Percentiles rank a stretch among this genome's conserved stretches.
Evolutionary conservation across 768 basidiomycete genomes (phyloP).

Genomic region (Bullera alba): DNA sequence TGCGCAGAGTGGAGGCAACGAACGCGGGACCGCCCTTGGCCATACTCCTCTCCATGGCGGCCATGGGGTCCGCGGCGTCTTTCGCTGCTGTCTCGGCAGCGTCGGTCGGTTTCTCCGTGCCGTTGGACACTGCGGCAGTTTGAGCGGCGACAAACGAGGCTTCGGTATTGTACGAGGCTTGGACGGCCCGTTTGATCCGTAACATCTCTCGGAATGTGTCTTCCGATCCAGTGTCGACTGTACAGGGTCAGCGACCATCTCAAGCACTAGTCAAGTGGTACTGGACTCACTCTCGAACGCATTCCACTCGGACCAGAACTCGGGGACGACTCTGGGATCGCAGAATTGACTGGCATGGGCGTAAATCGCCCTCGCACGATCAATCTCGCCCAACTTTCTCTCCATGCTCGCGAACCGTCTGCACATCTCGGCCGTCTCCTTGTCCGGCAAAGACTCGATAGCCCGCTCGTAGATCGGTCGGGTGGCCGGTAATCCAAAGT

Average conservation of each 20-base stretch:
- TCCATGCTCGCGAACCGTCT: conserved; percentile 91
- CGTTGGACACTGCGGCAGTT: conserved; percentile 64
- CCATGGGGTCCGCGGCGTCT: conserved; percentile 68
- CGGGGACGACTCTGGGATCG: conserved; percentile 76
- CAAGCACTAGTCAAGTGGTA: not conserved
- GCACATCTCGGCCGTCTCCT: conserved; percentile 95
- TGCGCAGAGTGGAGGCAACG: conserved; percentile 34
- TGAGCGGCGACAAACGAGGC: conserved; percentile 74
- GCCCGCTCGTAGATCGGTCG: conserved; percentile 94
- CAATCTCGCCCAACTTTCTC: conserved; percentile 97
- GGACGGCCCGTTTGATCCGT: conserved; percentile 94
- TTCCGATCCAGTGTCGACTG: conserved; percentile 89
- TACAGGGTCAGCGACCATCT: not conserved
- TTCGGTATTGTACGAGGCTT: conserved; percentile 98
- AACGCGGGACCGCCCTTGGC: conserved; percentile 25
- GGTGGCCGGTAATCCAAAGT: conserved; percentile 92
- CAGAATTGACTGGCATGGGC: conserved; percentile 99
- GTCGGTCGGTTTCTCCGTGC: conserved; percentile 51
- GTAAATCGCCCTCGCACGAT: conserved; percentile 90
- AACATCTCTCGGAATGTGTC: conserved; percentile 74
- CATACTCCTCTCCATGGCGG: conserved; percentile 51
- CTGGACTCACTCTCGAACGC: conserved; percentile 64
- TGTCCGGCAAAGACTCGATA: conserved; percentile 83
- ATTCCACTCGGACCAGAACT: conserved; percentile 97
- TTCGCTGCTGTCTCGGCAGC: conserved; percentile 46